Evolutionary conservation across 2,329 filamentous ascomycete genomes (phyloP), one percentile per base, ranked within the genome.

Genomic region (Penicillium sp.): DNA sequence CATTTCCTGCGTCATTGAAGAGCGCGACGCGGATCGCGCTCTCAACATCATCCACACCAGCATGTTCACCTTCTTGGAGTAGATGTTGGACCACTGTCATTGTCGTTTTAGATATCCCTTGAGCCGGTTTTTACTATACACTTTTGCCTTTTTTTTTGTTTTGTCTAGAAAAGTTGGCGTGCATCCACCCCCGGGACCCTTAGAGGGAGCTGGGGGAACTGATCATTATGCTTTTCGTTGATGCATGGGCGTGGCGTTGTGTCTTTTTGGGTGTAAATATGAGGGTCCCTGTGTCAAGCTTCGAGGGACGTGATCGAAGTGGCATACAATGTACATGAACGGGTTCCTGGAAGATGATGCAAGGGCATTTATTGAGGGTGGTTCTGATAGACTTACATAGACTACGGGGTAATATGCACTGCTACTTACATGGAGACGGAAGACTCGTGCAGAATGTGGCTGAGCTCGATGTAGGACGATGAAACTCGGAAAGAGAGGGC

Each of bases 41-140:
- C 86, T 98, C 77, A 97, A 94, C 66, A 89, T 97, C 62, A 78
- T 98, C 55, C 93, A 98, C 68, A 97, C 93, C 16, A 91, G 90
- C 73, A 80, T 98, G 47, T 97, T 98, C 67, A 96, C 90, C 1
- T 97, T 96, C 71, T 77, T 96, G 62, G 90, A 96, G 52, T 89
- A 67, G 53, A 52, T 16, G 35, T 37, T 47, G 46, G 41, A 45
- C 40, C 43, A 18, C 26, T 9, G 18, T 54, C 50, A 48, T 59
- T 54, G 46, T 58, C 49, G 42, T 57, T 59, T 55, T 46, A 57
- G 56, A 56, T 60, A 60, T 58, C 54, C 55, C 53, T 40, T 55
- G 44, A 47, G 50, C 42, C 51, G n/a, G 47, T 50, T 51, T 42
- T 38, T n/a, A 16, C 18, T 20, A 3, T 20, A 20, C 18, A 20